These are phyloP conservation scores for Tricholomella constricta DNA, from an alignment of 768 basidiomycete genomes.

Conservation along the genomic window DNA sequence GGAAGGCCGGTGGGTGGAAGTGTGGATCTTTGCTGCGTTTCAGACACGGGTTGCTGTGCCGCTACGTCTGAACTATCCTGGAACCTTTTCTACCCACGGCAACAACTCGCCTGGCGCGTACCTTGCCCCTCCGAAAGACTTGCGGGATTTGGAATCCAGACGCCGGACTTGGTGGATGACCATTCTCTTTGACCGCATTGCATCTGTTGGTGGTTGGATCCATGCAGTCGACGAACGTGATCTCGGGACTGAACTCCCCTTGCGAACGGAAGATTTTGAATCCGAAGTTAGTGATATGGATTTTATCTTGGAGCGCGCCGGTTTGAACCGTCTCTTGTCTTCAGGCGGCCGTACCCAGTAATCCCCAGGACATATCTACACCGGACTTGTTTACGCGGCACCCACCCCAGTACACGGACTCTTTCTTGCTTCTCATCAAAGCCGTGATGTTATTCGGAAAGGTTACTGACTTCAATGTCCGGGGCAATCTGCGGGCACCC, in stretches of 20 bases:
- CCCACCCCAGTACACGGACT: constrained; percentile 77
- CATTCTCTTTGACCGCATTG: constrained; percentile 82
- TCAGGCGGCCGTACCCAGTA: constrained; percentile 63
- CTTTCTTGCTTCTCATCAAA: constrained; percentile 81
- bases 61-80: constrained; percentile 82
- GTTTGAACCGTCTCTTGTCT: background rate
- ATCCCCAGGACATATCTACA: constrained; percentile 72
- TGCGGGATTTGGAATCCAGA: constrained; percentile 74
- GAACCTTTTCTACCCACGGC: constrained; percentile 73
- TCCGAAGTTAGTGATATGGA: constrained; percentile 50
- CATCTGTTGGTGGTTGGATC: constrained; percentile 82
- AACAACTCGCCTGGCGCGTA: constrained; percentile 76
- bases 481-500: constrained; percentile 67
- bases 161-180: constrained; percentile 93
- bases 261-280: constrained; percentile 77
- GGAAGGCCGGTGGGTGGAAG: constrained; percentile 88
- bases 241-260: constrained; percentile 80
- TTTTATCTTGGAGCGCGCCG: background rate
- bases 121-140: constrained; percentile 75
- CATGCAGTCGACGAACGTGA: constrained; percentile 85
- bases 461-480: constrained; percentile 84
- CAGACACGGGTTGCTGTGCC: constrained; percentile 83
- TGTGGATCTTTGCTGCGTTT: constrained; percentile 89
- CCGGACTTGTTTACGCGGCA: constrained; percentile 70
- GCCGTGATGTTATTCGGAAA: constrained; percentile 82